Conservation (phyloP, 2,329 filamentous ascomycete genomes). For the Hypocrella siamensis region DNA sequence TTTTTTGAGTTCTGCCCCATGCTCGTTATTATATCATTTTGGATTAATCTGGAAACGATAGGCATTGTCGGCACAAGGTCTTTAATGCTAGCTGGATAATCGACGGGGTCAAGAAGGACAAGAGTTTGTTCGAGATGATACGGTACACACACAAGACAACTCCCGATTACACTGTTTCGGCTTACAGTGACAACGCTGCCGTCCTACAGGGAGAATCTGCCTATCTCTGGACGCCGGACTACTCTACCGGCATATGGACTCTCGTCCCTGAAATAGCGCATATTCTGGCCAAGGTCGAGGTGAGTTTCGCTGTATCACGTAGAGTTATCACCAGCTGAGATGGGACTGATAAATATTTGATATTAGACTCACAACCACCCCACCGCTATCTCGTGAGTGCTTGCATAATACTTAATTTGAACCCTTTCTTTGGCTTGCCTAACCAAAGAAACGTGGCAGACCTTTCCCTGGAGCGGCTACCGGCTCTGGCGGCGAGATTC, state of each 20-base stretch:
- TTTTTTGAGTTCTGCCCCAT: background rate
- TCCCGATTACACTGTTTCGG: conserved; percentile 74
- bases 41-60: background rate
- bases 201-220: conserved; percentile 37
- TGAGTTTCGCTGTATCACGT: conserved; percentile 1
- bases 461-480: conserved; percentile 88
- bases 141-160: conserved; percentile 79
- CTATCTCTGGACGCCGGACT: conserved; percentile 69
- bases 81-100: conserved; percentile 97
- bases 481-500: conserved; percentile 86
- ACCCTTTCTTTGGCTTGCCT: background rate
- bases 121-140: conserved; percentile 91
- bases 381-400: conserved; percentile 60
- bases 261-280: conserved; percentile 76
- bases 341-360: background rate
- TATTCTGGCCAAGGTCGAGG: conserved; percentile 80
- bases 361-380: conserved; percentile 78
- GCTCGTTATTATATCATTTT: background rate
- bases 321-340: too few species aligned
- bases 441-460: conserved; percentile 2
- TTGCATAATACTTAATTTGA: background rate
- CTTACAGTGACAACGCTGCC: conserved; percentile 97
- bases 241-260: conserved; percentile 74
- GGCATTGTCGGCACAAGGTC: conserved; percentile 66
- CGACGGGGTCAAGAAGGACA: conserved; percentile 64